Evolutionary conservation across 2,329 filamentous ascomycete species (phyloP), one percentile per base, ranked within the genome.

Genomic region (Fusarium armeniacum): DNA sequence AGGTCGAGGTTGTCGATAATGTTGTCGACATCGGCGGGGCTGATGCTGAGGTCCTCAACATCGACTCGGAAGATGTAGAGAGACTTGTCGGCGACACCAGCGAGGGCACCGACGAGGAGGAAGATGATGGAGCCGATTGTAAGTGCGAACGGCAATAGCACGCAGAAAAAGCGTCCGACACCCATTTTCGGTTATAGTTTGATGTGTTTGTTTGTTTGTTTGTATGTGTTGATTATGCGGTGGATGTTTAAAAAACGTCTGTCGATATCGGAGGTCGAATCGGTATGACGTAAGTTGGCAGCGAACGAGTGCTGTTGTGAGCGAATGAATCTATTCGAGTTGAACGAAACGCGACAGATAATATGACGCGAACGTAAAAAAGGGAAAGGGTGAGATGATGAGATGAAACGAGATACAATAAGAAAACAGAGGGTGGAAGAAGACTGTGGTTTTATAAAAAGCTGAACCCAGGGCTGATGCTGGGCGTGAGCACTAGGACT

Each of bases 81-180:
- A 70, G 78, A 81, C 77, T 87, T 87, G 81, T 86, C 83, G 60
- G 84, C 79, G 38, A 90, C 82, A 60, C 87, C 87, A 30, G 84
- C 83, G 51, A 89, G 83, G 46, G 84, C 84, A 18, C 83, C 87
- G 47, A 89, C 82, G 66, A 90, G 80, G 69, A 91, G 80, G 73
- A 91, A 91, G 75, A 96, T 82, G 75, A 98, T 84, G 62, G 92
- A 91, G 69, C 87, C 91, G 74, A 96, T 82, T 22, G 93, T 95
- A 76, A 97, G 87, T 70, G 88, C 84, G 82, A 97, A 94, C 65
- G 95, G 95, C 83, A 94, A 84, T 81, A 92, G 88, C 81, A 98
- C 96, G 82, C 94, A 98, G 79, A 92, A 84, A 75, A 95, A 89
- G 77, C 95, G 89, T 73, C 93, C 94, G 77, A 87, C 85, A 82